phyloP scores from a whole-genome alignment of 2,329 filamentous ascomycete genomes.

The Trichophyton schoenleinii region DNA sequence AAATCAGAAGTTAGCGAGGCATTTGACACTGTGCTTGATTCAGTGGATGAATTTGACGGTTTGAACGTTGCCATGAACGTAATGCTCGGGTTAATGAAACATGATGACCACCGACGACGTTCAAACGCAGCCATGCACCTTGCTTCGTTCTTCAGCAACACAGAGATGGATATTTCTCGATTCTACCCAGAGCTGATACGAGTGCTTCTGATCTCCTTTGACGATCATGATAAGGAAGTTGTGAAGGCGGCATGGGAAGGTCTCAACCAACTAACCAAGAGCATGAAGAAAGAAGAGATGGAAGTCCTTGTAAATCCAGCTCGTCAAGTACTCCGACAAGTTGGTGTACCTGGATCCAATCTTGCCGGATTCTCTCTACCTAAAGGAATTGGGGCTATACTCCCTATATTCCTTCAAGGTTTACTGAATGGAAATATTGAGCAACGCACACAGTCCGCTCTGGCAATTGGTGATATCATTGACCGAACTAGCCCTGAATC shows the following conservation, averaged over 20 bases:
- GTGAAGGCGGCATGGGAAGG: slow-evolving; percentile 85
- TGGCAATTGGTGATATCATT: slow-evolving; percentile 91
- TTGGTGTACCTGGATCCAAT: slow-evolving; percentile 74
- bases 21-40: slow-evolving; percentile 80
- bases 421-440: slow-evolving; percentile 92
- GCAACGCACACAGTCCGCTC: slow-evolving; percentile 78
- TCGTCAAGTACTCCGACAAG: slow-evolving; percentile 70
- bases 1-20: slow-evolving; percentile 61
- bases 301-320: slow-evolving; percentile 80
- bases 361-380: slow-evolving; percentile 79
- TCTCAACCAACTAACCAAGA: slow-evolving; percentile 74
- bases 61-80: slow-evolving; percentile 93
- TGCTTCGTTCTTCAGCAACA: slow-evolving; percentile 69
- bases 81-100: slow-evolving; percentile 73
- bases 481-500: slow-evolving; percentile 81
- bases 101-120: slow-evolving; percentile 80
- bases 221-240: slow-evolving; percentile 69
- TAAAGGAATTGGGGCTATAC: slow-evolving; percentile 90
- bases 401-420: slow-evolving; percentile 95
- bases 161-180: slow-evolving; percentile 78
- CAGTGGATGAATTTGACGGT: slow-evolving; percentile 91
- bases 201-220: slow-evolving; percentile 79
- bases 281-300: slow-evolving; percentile 94
- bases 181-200: slow-evolving; percentile 95
- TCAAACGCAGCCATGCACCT: slow-evolving; percentile 67